Conservation (phyloP, 139 green algal species). For the Chlorella ohadii region DNA sequence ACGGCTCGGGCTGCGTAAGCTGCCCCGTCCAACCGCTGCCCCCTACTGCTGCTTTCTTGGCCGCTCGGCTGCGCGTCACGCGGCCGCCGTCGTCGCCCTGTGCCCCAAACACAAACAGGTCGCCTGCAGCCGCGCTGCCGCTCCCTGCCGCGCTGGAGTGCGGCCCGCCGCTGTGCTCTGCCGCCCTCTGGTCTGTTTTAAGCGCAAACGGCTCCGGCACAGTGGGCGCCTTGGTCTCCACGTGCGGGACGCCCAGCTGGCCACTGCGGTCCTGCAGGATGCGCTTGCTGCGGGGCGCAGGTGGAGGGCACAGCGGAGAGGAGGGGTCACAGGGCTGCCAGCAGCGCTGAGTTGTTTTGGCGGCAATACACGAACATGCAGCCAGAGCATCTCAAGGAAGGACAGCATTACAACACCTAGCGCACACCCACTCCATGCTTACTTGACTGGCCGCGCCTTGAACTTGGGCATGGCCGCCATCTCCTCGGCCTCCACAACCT, state of each 20-base stretch:
- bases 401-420: not conserved
- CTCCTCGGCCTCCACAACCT: constrained; percentile 65
- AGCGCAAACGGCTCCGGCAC: constrained; percentile 54
- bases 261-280: constrained; percentile 48
- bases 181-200: constrained; percentile 48
- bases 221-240: constrained; percentile 51
- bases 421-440: not conserved
- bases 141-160: no score
- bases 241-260: constrained; percentile 53
- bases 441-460: constrained; percentile 66
- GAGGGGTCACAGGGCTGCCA: not conserved
- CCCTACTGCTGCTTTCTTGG: constrained; percentile 17
- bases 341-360: no score
- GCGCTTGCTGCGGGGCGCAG: constrained; percentile 38
- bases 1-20: constrained; percentile 63
- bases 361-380: no score
- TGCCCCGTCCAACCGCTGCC: not conserved
- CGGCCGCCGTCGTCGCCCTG: not conserved
- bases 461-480: constrained; percentile 65
- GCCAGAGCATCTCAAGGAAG: no score
- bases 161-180: constrained; percentile 1
- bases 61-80: constrained; percentile 12
- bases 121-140: not conserved
- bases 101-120: constrained; percentile 42
- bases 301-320: not conserved